Evolutionary conservation across 306 rosid genomes (phyloP).

Genomic region (Prunus salicina): DNA sequence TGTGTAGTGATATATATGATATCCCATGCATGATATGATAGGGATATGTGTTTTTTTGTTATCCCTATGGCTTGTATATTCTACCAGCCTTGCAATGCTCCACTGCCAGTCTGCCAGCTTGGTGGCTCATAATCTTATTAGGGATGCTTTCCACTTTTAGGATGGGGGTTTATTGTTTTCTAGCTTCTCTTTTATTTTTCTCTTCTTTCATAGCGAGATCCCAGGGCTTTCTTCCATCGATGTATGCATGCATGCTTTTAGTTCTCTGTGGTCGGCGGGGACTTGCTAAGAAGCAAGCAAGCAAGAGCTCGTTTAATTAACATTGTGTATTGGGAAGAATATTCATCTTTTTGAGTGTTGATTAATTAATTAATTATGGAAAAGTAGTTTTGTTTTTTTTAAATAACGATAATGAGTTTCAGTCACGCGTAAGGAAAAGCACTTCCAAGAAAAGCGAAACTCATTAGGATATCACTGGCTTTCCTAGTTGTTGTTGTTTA

Average conservation of each 20-base stretch:
- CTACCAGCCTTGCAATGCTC: slow-evolving; percentile 69
- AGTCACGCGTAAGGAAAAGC: slow-evolving; percentile 61
- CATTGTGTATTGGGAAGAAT: background rate
- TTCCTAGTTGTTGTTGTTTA: slow-evolving; percentile 25
- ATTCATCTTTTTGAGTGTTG: background rate
- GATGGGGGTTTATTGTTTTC: slow-evolving; percentile 26
- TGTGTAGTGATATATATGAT: background rate
- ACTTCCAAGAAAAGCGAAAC: slow-evolving; percentile 24
- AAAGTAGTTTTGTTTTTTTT: background rate
- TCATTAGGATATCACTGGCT: slow-evolving; percentile 32
- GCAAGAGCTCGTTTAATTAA: background rate
- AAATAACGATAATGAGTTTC: slow-evolving; percentile 30
- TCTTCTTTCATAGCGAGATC: slow-evolving; percentile 17
- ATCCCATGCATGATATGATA: slow-evolving; percentile 46
- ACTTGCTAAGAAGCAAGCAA: slow-evolving; percentile 14
- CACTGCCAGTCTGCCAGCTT: slow-evolving; percentile 55
- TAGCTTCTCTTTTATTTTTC: background rate
- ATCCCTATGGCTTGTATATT: slow-evolving; percentile 30
- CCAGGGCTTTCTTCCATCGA: slow-evolving; percentile 19
- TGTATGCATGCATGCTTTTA: slow-evolving; percentile 22
- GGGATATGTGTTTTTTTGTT: slow-evolving; percentile 32
- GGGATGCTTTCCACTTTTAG: slow-evolving; percentile 39
- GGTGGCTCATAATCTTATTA: slow-evolving; percentile 8
- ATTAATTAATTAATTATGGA: slow-evolving; percentile 8
- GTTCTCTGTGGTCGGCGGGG: slow-evolving; percentile 24